These are phyloP conservation scores for Spergularia bocconei DNA, from an alignment of 148 eudicot species.

Conservation along the genomic window DNA sequence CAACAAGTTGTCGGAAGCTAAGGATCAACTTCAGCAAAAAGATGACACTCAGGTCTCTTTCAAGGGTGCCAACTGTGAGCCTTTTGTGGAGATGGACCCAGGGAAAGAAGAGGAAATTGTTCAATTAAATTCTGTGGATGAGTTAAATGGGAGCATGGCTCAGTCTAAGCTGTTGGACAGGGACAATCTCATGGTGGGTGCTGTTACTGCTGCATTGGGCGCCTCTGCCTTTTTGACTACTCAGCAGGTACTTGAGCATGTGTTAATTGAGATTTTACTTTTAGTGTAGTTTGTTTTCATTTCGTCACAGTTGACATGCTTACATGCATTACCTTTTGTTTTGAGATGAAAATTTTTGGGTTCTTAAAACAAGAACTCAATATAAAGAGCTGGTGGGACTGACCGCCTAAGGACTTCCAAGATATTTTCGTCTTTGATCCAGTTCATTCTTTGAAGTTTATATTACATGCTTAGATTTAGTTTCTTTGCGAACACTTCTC, in stretches of 20 bases:
- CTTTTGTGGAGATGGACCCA: constrained; percentile 4
- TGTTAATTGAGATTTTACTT: constrained; percentile 11
- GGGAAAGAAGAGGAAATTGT: constrained; percentile 1
- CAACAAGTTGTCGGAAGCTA: constrained; percentile 18
- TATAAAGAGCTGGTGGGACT: not conserved
- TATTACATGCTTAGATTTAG: not conserved
- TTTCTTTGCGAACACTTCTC: not conserved
- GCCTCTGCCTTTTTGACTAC: constrained; percentile 70
- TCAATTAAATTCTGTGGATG: constrained; percentile 15
- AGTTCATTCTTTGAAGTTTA: not conserved
- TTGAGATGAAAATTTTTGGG: not conserved
- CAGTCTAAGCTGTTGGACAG: constrained; percentile 28
- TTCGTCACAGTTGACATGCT: not conserved
- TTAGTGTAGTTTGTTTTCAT: not conserved
- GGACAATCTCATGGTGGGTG: constrained; percentile 63
- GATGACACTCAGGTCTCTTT: constrained; percentile 27
- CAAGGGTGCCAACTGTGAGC: constrained; percentile 26
- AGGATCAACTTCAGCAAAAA: constrained; percentile 23
- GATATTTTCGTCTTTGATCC: not conserved
- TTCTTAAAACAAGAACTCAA: not conserved
- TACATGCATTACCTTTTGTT: not conserved
- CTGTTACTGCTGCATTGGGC: constrained; percentile 91
- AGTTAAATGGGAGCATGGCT: constrained; percentile 19
- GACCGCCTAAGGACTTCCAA: not conserved
- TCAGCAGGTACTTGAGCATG: constrained; percentile 48